These are phyloP conservation scores for Neurospora sublineolata DNA, from an alignment of 495 filamentous ascomycete genomes.

Conservation along the genomic window DNA sequence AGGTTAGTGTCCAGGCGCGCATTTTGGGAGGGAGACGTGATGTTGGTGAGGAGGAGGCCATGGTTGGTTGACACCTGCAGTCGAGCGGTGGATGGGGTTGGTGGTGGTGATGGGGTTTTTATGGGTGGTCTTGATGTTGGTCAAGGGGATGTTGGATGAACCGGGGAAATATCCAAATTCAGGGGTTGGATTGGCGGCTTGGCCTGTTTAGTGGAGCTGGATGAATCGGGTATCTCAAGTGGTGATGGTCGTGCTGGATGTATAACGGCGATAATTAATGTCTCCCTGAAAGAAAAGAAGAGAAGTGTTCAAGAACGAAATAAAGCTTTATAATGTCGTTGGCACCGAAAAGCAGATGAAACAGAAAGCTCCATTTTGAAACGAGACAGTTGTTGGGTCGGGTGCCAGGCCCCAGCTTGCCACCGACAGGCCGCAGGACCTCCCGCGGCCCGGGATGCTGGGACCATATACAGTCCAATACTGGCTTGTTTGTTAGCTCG, in stretches of 20 bases:
- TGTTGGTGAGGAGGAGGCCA: background rate
- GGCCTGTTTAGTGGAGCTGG: background rate
- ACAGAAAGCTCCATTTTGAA: background rate
- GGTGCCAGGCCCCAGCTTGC: background rate
- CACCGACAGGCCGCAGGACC: background rate
- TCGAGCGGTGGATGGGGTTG: background rate
- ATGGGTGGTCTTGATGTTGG: background rate
- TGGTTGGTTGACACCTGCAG: background rate
- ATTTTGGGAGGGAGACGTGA: background rate
- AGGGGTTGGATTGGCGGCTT: background rate
- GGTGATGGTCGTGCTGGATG: background rate
- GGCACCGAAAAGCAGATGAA: background rate
- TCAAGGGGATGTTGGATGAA: background rate
- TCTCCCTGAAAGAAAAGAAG: background rate
- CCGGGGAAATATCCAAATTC: background rate
- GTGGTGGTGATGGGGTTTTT: background rate
- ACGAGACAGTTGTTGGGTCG: background rate
- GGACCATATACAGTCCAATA: too few species aligned
- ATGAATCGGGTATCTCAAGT: background rate
- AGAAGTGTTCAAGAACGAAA: background rate
- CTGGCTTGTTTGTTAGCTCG: too few species aligned
- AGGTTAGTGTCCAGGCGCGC: background rate
- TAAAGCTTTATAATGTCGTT: background rate
- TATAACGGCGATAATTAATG: background rate
- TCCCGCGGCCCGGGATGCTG: background rate